A percentile compares a stretch with the other conserved stretches of the same genome.
Conservation (phyloP, 2,329 filamentous ascomycete genomes). For the Emmonsiellopsis sp. region DNA sequence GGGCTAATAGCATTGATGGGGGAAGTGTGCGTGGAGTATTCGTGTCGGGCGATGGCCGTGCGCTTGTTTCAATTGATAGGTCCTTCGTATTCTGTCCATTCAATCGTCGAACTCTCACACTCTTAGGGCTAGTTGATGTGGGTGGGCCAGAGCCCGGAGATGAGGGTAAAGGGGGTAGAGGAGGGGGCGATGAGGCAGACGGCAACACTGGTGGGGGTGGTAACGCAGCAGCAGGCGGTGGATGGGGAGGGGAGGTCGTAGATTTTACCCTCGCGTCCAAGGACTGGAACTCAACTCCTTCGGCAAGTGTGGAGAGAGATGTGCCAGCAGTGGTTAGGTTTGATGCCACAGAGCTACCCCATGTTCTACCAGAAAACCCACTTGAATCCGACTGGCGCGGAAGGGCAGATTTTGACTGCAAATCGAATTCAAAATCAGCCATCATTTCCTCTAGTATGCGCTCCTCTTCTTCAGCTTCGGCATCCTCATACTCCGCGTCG, state of each 20-base stretch:
- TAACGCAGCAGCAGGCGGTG: slow-evolving; percentile 1
- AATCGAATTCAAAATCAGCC: slow-evolving; percentile 70
- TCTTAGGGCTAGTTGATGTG: slow-evolving; percentile 28
- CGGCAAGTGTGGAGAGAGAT: slow-evolving; percentile 62
- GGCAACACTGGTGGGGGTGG: slow-evolving; percentile 38
- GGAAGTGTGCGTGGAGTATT: slow-evolving; percentile 20
- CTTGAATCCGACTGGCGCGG: slow-evolving; percentile 77
- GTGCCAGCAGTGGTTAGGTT: slow-evolving; percentile 62
- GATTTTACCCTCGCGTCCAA: slow-evolving; percentile 18
- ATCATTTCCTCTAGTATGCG: slow-evolving; percentile 80
- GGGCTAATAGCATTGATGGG: slow-evolving; percentile 16
- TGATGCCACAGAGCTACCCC: slow-evolving; percentile 69
- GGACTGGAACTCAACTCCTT: slow-evolving; percentile 42
- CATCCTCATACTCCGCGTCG: slow-evolving; percentile 44
- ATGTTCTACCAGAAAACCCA: slow-evolving; percentile 65
- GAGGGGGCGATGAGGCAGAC: slow-evolving; percentile 11
- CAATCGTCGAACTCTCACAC: slow-evolving; percentile 66
- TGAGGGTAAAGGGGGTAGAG: slow-evolving; percentile 15
- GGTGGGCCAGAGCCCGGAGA: slow-evolving; percentile 19
- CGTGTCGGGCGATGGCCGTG: slow-evolving; percentile 16
- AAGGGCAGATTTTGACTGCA: slow-evolving; percentile 57
- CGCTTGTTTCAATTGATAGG: slow-evolving; percentile 75
- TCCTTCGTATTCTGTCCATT: slow-evolving; percentile 74
- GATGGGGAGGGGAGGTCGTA: slow-evolving; percentile 18
- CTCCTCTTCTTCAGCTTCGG: slow-evolving; percentile 65